Percentiles rank a stretch among this genome's conserved stretches.
Evolutionary conservation across 768 basidiomycete genomes (phyloP).

Genomic region (Phlebiopsis gigantea): DNA sequence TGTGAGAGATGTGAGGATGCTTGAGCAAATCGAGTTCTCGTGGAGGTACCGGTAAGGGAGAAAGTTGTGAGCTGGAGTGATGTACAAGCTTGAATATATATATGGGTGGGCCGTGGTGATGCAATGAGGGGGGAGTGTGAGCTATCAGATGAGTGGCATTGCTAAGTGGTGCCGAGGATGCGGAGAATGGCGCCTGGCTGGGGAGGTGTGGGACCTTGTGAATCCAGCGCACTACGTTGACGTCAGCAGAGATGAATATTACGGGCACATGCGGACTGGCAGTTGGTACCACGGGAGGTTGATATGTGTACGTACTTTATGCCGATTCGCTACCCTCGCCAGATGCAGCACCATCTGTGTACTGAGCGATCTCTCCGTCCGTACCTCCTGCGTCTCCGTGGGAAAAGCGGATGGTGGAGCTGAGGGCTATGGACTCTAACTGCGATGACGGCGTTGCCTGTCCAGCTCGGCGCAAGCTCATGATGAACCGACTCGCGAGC

Average conservation of each 20-base stretch:
- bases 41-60: background rate
- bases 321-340: background rate
- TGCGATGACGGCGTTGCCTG: background rate
- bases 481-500: background rate
- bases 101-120: background rate
- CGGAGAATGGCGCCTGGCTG: background rate
- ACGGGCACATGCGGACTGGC: background rate
- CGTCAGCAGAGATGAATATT: background rate
- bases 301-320: background rate
- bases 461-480: background rate
- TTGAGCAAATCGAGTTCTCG: slow-evolving; percentile 5
- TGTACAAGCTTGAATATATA: background rate
- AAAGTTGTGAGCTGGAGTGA: background rate
- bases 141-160: background rate
- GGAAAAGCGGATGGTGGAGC: background rate
- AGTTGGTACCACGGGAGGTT: background rate
- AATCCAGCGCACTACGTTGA: background rate
- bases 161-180: background rate
- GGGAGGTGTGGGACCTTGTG: background rate
- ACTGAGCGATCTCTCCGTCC: background rate
- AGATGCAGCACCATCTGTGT: background rate
- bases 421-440: background rate
- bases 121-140: slow-evolving; percentile 1
- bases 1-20: background rate
- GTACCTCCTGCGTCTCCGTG: too few species aligned